Evolutionary conservation across 106 monocot species (phyloP).

Genomic region (Posidonia australis): DNA sequence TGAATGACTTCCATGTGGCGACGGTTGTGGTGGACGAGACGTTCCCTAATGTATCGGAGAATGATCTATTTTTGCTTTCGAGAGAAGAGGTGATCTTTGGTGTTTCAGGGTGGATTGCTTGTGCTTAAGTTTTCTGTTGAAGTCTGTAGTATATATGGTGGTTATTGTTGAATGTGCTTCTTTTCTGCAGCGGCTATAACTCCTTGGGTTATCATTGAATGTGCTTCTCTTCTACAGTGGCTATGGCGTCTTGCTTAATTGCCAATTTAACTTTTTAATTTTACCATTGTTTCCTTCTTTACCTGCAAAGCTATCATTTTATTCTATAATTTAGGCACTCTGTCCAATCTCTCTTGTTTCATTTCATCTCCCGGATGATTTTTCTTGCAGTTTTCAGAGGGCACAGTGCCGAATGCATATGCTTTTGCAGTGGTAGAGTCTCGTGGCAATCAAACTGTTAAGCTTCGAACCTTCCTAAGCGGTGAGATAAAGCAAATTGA

Average conservation of each 20-base stretch:
- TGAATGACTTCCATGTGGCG: slow-evolving; percentile 55
- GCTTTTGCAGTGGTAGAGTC: slow-evolving; percentile 71
- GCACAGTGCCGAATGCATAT: slow-evolving; percentile 47
- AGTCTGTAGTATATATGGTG: not conserved
- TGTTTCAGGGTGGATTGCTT: too few relatives aligned
- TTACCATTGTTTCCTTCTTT: too few relatives aligned
- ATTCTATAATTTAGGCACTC: not conserved
- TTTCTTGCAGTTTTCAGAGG: slow-evolving; percentile 67
- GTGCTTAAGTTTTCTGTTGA: not conserved
- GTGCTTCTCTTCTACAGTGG: not conserved
- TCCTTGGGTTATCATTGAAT: not conserved
- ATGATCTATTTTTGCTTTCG: slow-evolving; percentile 80
- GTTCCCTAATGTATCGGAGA: slow-evolving; percentile 55
- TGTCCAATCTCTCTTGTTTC: not conserved
- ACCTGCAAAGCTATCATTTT: not conserved
- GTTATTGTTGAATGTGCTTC: not conserved
- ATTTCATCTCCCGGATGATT: slow-evolving; percentile 1
- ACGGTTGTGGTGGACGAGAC: slow-evolving; percentile 56
- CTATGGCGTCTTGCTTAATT: too few relatives aligned
- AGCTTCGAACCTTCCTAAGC: slow-evolving; percentile 41
- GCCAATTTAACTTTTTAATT: too few relatives aligned
- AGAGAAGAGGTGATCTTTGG: slow-evolving; percentile 44
- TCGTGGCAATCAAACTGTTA: slow-evolving; percentile 42
- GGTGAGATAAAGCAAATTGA: slow-evolving; percentile 45
- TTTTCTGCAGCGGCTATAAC: not conserved